Evolutionary conservation across 805 yeast genomes (phyloP), one percentile per base, ranked within the genome.

Genomic region (Candida tammaniensis): DNA sequence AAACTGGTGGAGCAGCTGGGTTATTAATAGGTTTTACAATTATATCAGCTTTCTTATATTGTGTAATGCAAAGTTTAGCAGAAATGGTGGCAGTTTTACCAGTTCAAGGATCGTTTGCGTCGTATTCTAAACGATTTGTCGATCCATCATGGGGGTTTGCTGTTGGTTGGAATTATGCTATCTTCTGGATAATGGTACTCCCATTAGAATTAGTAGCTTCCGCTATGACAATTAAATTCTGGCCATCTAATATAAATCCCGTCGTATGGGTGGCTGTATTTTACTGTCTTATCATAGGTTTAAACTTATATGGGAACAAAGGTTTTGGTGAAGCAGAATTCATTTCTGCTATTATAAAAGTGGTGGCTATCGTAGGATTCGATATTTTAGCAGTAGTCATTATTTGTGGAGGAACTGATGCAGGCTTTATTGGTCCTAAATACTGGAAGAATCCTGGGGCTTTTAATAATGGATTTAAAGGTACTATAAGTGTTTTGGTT

Each of bases 71-170:
- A 39, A 55, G 65, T 20, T 53, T 66, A 23, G 61, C 67, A 6
- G 72, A 66, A 40, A 44, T 66, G 36, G 57, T 60, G n/a, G 53
- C 68, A 8, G 48, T 56, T 9, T 59, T 55, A 35, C 68, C 70
- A 3, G 64, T 65, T 13, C 50, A 59, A 7, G 72, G 72, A 8
- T 59, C 69, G 2, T 65, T 65, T 46, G 65, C 69, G 8, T 57
- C 66, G 3, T 64, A 62, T 36, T 62, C 69, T 22, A 57, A 61
- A 1, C 47, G 68, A 13, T 66, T 65, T 36, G 57, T 66, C n/a
- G 70, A 64, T 42, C 65, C 67, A 1, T 61, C 68, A 14, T 63
- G 65, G 57, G 72, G 72, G 5, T 65, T 64, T 41, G 72, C 72
- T n/a, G 61, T 57, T 35, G 72, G 69, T 12, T 64, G 67, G 65